Evolutionary conservation across 495 filamentous ascomycete genomes (phyloP).

Genomic region (Usnea hakonensis): DNA sequence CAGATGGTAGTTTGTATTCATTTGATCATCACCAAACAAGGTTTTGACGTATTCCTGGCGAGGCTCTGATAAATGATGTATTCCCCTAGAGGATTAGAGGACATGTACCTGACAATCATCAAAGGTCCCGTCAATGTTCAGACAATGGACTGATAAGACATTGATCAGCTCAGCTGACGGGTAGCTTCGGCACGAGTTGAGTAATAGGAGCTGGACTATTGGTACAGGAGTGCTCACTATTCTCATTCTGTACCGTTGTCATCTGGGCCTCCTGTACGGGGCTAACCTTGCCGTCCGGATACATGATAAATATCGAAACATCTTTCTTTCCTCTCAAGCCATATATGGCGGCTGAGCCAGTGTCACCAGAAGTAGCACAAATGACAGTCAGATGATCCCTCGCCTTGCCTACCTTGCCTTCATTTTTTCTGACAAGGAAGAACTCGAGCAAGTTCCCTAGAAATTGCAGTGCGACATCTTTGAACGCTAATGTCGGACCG

Average conservation of each 20-base stretch:
- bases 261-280: conserved; percentile 92
- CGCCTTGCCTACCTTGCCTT: conserved; percentile 51
- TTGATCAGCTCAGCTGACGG: not conserved
- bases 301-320: conserved; percentile 82
- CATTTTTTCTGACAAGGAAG: conserved; percentile 76
- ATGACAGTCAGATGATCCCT: conserved; percentile 84
- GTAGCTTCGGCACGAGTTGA: no score
- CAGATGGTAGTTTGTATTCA: conserved; percentile 66
- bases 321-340: conserved; percentile 97
- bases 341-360: conserved; percentile 91
- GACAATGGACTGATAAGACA: conserved; percentile 5
- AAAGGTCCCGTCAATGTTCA: conserved; percentile 40
- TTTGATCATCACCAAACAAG: conserved; percentile 72
- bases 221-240: conserved; percentile 27
- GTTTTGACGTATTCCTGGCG: conserved; percentile 81
- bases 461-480: conserved; percentile 71
- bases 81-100: not conserved
- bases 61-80: not conserved
- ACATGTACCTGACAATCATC: conserved; percentile 38
- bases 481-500: conserved; percentile 93
- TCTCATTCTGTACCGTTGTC: conserved; percentile 79
- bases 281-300: conserved; percentile 74
- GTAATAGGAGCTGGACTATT: no score
- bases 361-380: conserved; percentile 90
- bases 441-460: conserved; percentile 96